These are phyloP conservation scores for Iris pallida DNA, from an alignment of 116 monocot genomes.

Conservation along the genomic window DNA sequence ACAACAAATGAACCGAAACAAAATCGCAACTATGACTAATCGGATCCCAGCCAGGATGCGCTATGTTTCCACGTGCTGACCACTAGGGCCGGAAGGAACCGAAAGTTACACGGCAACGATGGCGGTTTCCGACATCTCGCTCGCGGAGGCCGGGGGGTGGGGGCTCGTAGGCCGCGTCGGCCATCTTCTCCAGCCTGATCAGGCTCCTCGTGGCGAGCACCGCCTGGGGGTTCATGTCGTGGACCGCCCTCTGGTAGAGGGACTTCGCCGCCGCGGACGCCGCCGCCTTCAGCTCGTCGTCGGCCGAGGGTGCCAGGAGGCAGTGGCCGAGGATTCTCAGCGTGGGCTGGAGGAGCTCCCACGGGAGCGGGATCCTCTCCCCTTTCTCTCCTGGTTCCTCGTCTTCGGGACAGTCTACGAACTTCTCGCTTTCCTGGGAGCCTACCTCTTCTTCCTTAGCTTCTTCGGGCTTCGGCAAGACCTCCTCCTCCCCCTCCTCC, in stretches of 20 bases:
- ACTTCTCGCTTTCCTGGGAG: background rate
- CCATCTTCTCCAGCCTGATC: conserved; percentile 16
- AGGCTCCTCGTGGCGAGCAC: conserved; percentile 66
- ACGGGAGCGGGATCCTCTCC: conserved; percentile 54
- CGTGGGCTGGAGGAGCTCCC: conserved; percentile 68
- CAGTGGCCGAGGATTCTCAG: conserved; percentile 51
- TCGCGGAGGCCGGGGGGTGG: conserved; percentile 12
- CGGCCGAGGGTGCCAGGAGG: conserved; percentile 35
- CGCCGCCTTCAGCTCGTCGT: conserved; percentile 29
- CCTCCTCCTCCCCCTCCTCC: background rate
- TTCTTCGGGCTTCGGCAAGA: background rate
- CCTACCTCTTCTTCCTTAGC: background rate
- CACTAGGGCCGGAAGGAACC: no score
- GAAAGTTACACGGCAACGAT: conserved; percentile 14
- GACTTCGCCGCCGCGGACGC: conserved; percentile 31
- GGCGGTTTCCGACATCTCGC: background rate
- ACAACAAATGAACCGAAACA: no score
- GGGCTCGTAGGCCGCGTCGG: background rate
- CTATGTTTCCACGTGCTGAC: no score
- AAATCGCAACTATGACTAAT: no score
- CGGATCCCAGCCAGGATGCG: no score
- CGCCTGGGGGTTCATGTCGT: conserved; percentile 40
- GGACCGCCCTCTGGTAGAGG: conserved; percentile 48
- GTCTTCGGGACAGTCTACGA: background rate
- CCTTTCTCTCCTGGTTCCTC: conserved; percentile 9